Base-by-base conservation (phyloP, 2,329 filamentous ascomycete genomes). In the Trichoderma sp. region DNA sequence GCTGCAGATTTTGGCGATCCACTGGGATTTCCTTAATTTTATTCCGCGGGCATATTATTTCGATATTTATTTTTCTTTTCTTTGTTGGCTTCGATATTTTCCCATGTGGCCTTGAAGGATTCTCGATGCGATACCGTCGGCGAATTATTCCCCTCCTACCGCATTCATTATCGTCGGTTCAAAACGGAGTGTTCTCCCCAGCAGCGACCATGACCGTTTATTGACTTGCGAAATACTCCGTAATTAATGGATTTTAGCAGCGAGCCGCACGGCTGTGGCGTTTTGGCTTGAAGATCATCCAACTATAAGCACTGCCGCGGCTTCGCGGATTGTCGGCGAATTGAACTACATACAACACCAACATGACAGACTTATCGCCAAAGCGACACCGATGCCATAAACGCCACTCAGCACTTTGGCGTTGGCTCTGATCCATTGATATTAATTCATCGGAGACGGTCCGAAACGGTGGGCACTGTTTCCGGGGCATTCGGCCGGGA, bases 1-100 rank as follows among this genome's bases (percentile, higher is more conserved):
- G 29, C 29, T 59, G 59, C 60, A 72, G 60, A 63, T 72, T 72
- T 69, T 69, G 27, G 31, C 69, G 69, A 63, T 72, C 69, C 69
- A 63, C 69, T 38, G 59, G 56, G 59, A 24, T 65, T 72, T 50
- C 59, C 71, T 74, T 74, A 66, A 74, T 74, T 67, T 74, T 74
- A 67, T 59, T 67, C 63, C 71, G 53, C 63, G 63, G 71, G 27
- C 33, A 62, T 64, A 35, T 64, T 50, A 33, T 45, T 31, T 73
- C 33, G 14, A 18, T 1, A 27, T 73, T 18, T 29, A 38, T 64
- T 21, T 72, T 38, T 24, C 27, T 56, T 29, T n/a, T 31, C 38
- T 29, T 59, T 41, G 21, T 14, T 56, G 50, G 50, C 14, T 24
- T 14, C 50, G 5, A 24, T 14, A 56, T 56, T 56, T 56, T 56